Evolutionary conservation across 257 asterid genomes (phyloP), one percentile per base, ranked within the genome.

Genomic region (Solanum chaucha): DNA sequence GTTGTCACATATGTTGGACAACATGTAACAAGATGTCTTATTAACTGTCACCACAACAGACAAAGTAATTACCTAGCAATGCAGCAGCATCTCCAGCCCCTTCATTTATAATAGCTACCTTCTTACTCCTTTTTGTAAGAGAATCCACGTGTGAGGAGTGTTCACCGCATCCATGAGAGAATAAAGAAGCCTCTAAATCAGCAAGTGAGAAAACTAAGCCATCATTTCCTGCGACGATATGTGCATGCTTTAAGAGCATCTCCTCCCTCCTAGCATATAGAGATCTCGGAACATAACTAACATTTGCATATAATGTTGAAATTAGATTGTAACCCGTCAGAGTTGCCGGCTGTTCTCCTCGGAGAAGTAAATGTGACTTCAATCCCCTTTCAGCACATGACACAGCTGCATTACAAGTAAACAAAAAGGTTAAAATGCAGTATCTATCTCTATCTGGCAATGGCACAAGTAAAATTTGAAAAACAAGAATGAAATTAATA

Each of bases 81-180:
- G 95, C 98, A n/a, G 92, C 88, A 73, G 92, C 95, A 90, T 95
- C 98, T 87, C 97, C 97, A 5, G 98, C 98, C 24, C 99, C 99
- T 91, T 95, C 98, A 83, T 93, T 95, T 78, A 96, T 87, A 75
- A 95, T 89, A 73, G 87, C 94, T 67, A 94, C 93, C 89, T 92
- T 94, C 93, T 87, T 93, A 30, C 80, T 77, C 80, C 90, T 87
- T 40, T 82, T 85, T 14, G 58, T 72, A 70, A 71, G 74, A 55
- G 84, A 70, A 91, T 87, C 88, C n/a, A 67, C 84, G n/a, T 82
- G 89, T 1, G 75, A 73, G 75, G 51, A 64, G 9, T 84, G 86
- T 32, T 85, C 24, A 68, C 8, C 59, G 8, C 78, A 44, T 77
- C 86, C 88, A 86, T 88, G 88, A 80, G 86, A 70, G 68, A 15